Base-by-base conservation (phyloP, 805 yeast species). In the Clavispora carvajalis region DNA sequence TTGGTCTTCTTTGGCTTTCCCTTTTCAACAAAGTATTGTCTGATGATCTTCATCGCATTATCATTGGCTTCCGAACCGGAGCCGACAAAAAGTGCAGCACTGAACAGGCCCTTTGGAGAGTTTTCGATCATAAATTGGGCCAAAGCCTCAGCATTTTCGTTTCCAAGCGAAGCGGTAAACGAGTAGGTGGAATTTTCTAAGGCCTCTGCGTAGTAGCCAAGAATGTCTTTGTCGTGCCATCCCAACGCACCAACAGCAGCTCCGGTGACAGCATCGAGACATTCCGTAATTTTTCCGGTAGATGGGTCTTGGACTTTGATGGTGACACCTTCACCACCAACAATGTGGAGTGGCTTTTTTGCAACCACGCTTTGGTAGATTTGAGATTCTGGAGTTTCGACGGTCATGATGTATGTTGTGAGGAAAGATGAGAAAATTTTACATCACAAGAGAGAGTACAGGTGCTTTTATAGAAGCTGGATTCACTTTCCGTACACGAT, bases 51-150 rank as follows among this genome's bases (percentile, higher is more conserved):
- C 44, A 59, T 36, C 9, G 60, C 58, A 44, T 54, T 52, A 38
- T 60, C 63, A 38, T 58, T 60, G 13, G 62, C 49, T 41, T 60
- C 65, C 21, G 89, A 73, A 38, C 95, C 95, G 2, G 86, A 77
- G 51, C 82, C 82, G 47, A 79, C 74, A 45, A 85, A 63, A 23
- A 67, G 55, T 5, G 73, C 75, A 37, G 66, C 54, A 33, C 60
- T 63, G 50, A 71, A 71, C 7, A 71, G 65, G 12, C 67, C 70
- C n/a, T 49, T 47, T 37, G 74, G 73, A n/a, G 74, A 69, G 41
- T 62, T 57, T 8, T 64, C 68, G 43, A 52, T 36, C 38, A 55
- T 52, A 37, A 54, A 60, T 30, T 58, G 44, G n/a, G 58, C 59
- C 40, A 59, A 53, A 13, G 43, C 49, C 40, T 59, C 58, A 29